Base-by-base conservation (phyloP, 768 basidiomycete species). In the Lentinula aciculospora region DNA sequence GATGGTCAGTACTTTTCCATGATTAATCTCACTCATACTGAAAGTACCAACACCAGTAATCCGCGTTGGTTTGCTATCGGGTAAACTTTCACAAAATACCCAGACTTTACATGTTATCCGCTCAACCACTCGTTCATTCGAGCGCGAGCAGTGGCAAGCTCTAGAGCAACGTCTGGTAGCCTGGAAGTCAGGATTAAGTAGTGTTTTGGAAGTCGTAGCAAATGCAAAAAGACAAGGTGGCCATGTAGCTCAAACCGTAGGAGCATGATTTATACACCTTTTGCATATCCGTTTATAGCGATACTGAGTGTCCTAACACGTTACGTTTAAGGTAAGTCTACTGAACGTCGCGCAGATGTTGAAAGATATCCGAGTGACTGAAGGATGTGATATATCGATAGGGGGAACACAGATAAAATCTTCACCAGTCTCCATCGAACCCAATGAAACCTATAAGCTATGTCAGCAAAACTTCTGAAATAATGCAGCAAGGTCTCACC, bases 401-500 rank as follows among this genome's bases (percentile, higher is more conserved):
- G n/a, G n/a, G n/a, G n/a, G n/a, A n/a, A n/a, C n/a, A n/a, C n/a
- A n/a, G n/a, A 13, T 21, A 6, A 12, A 40, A 27, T 53, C 21
- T 54, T 73, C 75, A 92, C 90, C 90, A 93, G 60, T 89, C 86
- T 54, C 90, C 90, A 66, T 93, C 90, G 62, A 93, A 93, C 25
- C 90, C 90, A 61, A 86, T 78, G 64, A 92, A 92, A 8, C 90
- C 90, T 89, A 59, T 0, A 23, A 50, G 12, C 10, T n/a, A 15
- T 21, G 56, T 62, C 21, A 65, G 46, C 19, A 36, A 36, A 25
- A 15, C 2, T 13, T 21, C 13, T 17, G 6, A 19, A 42, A 15
- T 13, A 19, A 8, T 4, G 27, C 12, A 12, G 27, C n/a, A 57
- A 9, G 17, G 42, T 68, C 86, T 62, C 59, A 89, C 89, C 88